A percentile compares a stretch with the other conserved stretches of the same genome.
phyloP scores from a whole-genome alignment of 345 rosid species.

The Syzygium grande region DNA sequence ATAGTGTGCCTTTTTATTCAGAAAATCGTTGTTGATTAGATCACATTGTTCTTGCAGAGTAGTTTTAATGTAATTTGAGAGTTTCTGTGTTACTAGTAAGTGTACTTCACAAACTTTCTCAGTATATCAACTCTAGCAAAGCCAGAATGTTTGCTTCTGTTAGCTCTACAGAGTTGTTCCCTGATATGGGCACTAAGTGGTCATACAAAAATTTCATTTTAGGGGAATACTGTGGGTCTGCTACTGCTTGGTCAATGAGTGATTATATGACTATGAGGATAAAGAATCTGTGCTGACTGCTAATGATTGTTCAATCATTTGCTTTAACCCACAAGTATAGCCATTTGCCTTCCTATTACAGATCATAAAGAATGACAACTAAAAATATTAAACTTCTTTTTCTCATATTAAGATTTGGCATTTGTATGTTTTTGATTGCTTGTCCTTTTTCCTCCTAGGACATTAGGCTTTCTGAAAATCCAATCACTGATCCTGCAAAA shows the following conservation, averaged over 20 bases:
- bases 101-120: background rate
- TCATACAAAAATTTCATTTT: background rate
- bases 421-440: background rate
- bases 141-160: background rate
- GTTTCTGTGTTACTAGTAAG: background rate
- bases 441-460: conserved; percentile 39
- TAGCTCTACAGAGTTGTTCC: background rate
- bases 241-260: background rate
- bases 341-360: background rate
- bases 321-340: background rate
- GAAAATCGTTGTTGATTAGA: background rate
- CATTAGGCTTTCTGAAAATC: conserved; percentile 88
- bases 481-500: conserved; percentile 59
- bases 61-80: background rate
- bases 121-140: background rate
- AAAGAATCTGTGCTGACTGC: background rate
- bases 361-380: background rate
- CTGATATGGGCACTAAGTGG: background rate
- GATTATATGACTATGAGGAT: background rate
- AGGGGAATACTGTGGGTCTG: background rate
- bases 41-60: background rate
- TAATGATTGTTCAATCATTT: background rate
- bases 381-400: background rate
- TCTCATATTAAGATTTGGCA: background rate
- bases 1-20: background rate